Evolutionary conservation across 2,329 filamentous ascomycete species (phyloP), one percentile per base, ranked within the genome.

Genomic region (Cercospora nicotianae): DNA sequence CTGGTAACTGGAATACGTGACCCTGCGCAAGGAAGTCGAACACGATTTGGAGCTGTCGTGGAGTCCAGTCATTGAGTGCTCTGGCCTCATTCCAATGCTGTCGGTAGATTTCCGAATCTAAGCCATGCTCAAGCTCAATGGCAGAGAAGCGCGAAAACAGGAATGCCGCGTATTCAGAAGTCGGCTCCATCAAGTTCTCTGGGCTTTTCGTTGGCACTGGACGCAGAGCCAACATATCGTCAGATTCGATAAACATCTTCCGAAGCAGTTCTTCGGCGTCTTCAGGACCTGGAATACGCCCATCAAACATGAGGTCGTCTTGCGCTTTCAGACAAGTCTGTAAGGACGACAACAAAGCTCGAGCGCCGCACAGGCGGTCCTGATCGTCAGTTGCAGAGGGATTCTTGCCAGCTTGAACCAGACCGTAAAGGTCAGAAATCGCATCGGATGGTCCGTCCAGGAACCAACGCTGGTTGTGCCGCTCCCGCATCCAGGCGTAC

Each of bases 271-370:
- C 28, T 42, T 48, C 39, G 5, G 60, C 39, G 18, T 62, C 20
- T 20, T 36, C 55, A 33, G 23, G 33, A 18, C 33, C 20, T 18
- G 42, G 42, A 3, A 45, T 39, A 4, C n/a, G 45, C 39, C 13
- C 42, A 18, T 36, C 57, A 28, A 33, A 36, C 36, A 26, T 51
- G 39, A 36, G 36, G 8, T 30, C 42, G 4, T 9, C 36, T 48
- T 31, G 28, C 4, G 33, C 20, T 18, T 28, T 0, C 20, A 42
- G 16, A 31, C 30, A 23, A 31, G 64, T 18, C 13, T 60, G 55
- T 9, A 65, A 30, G 7, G 64, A 65, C n/a, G 48, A 30, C 26
- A 65, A 28, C 26, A 65, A n/a, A 13, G 64, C 64, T 9, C 58
- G 26, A 23, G 64, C 55, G 23, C 64, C 64, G 31, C 64, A 60